phyloP scores from a whole-genome alignment of 352 stramenopile species.

The Elongisporangium prolatum region DNA sequence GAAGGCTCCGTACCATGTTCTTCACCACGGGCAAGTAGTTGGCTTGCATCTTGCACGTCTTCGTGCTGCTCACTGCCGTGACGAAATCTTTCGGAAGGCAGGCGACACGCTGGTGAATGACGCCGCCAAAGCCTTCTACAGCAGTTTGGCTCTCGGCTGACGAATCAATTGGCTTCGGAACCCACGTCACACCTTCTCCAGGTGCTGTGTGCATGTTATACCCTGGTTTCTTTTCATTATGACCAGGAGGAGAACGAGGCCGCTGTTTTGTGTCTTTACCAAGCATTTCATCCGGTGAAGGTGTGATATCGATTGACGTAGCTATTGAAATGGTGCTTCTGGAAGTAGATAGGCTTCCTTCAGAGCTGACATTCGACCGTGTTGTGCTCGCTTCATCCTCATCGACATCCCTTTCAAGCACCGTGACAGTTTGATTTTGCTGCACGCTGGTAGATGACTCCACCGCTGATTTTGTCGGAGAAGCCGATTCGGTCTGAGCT shows the following conservation, averaged over 20 bases:
- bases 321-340: constrained; percentile 33
- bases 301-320: constrained; percentile 39
- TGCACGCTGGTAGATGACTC: constrained; percentile 8
- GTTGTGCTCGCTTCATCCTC: constrained; percentile 17
- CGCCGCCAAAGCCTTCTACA: constrained; percentile 48
- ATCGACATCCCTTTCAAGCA: constrained; percentile 15
- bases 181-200: constrained; percentile 54
- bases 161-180: constrained; percentile 44
- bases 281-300: constrained; percentile 46
- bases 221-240: constrained; percentile 48
- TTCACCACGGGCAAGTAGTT: constrained; percentile 74
- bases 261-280: neutral
- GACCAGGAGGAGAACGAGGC: constrained; percentile 12
- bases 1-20: constrained; percentile 41
- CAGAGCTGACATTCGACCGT: constrained; percentile 24
- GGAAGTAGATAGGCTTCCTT: constrained; percentile 18
- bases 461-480: constrained; percentile 8
- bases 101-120: constrained; percentile 60
- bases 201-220: constrained; percentile 51
- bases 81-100: constrained; percentile 69
- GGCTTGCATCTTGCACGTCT: constrained; percentile 73
- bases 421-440: constrained; percentile 8
- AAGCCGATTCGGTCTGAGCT: constrained; percentile 4
- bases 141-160: constrained; percentile 58
- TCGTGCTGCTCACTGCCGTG: constrained; percentile 53